These are phyloP conservation scores for Clonostachys rosea DNA, from an alignment of 2,329 filamentous ascomycete genomes.

Conservation along the genomic window DNA sequence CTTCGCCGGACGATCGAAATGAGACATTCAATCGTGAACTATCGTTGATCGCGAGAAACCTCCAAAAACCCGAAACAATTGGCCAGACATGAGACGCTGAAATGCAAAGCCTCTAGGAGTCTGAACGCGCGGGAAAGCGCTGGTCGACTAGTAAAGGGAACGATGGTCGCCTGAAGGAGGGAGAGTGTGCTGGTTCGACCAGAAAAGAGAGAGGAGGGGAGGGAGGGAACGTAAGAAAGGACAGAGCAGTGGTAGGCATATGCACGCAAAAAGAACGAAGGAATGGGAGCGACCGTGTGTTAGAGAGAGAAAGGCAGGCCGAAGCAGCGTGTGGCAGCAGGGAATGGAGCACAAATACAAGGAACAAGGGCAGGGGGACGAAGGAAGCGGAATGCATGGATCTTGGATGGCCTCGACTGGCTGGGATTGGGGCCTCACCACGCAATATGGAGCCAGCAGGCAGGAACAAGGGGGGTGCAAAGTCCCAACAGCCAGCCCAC, in stretches of 20 bases:
- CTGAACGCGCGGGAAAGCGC: slow-evolving; percentile 2
- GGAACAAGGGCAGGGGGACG: no score
- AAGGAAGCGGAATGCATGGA: no score
- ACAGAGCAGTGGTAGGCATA: background rate
- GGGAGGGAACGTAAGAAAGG: slow-evolving; percentile 1
- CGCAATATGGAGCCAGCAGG: no score
- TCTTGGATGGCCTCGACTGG: no score
- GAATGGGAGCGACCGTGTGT: background rate
- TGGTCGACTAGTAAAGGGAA: slow-evolving; percentile 8
- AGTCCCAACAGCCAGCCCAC: no score
- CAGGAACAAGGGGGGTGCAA: no score
- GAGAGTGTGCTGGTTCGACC: background rate
- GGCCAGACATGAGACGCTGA: slow-evolving; percentile 1
- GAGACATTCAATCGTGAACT: slow-evolving; percentile 1
- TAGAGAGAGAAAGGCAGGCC: background rate
- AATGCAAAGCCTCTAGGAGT: no score
- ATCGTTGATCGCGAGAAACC: slow-evolving; percentile 1
- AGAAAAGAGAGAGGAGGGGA: background rate
- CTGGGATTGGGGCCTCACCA: no score
- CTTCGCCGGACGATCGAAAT: no score
- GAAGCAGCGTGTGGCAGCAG: background rate
- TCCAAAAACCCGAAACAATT: no score
- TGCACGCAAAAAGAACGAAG: background rate
- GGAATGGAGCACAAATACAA: background rate
- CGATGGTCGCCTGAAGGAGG: slow-evolving; percentile 5